Conservation (phyloP, 2,329 filamentous ascomycete genomes). For the Monosporascus ibericus region DNA sequence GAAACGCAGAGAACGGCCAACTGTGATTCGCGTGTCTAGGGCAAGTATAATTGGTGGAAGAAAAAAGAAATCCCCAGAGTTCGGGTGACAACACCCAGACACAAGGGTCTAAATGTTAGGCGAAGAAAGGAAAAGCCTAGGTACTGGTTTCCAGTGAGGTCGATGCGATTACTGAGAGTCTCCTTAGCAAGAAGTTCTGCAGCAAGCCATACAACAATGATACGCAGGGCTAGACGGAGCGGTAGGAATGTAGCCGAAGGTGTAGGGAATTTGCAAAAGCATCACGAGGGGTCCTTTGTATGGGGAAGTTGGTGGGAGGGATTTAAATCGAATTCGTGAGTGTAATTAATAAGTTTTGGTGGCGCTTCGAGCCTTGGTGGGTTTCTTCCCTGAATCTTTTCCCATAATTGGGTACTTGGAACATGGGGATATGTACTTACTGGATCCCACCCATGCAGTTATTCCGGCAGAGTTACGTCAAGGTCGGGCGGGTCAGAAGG, state of each 20-base stretch:
- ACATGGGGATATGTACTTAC: too few species aligned
- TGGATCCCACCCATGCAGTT: not conserved
- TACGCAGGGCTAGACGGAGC: not conserved
- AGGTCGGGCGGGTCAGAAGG: not conserved
- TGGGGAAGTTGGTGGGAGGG: not conserved
- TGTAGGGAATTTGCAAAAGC: not conserved
- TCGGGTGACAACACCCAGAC: not conserved
- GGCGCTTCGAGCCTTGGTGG: not conserved
- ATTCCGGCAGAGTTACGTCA: not conserved
- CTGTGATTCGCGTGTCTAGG: too few species aligned
- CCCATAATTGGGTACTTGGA: too few species aligned
- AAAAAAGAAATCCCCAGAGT: not conserved
- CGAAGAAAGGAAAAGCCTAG: too few species aligned
- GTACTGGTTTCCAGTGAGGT: too few species aligned
- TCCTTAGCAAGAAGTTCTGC: not conserved
- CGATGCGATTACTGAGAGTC: too few species aligned
- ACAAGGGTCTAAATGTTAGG: not conserved
- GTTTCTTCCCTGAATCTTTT: not conserved
- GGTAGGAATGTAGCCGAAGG: not conserved
- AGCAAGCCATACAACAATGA: not conserved
- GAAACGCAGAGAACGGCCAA: too few species aligned
- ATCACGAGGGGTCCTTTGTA: not conserved
- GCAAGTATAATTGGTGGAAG: not conserved
- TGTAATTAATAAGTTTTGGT: not conserved
- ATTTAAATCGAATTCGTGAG: not conserved